These are phyloP conservation scores for Extremus antarcticus DNA, from an alignment of 495 filamentous ascomycete genomes.

Conservation along the genomic window DNA sequence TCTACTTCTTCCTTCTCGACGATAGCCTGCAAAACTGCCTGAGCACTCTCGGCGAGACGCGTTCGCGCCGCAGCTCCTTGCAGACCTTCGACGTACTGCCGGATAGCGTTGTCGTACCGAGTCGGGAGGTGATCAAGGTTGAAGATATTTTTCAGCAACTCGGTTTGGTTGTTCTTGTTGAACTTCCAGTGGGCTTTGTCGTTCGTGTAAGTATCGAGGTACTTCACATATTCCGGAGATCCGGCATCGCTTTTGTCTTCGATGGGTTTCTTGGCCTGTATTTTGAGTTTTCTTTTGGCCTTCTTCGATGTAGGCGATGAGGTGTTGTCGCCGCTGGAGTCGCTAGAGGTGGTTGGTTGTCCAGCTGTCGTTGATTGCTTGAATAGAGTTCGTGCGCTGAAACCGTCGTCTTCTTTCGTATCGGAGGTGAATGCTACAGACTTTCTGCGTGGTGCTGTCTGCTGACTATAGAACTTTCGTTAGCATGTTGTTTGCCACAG, in stretches of 20 bases:
- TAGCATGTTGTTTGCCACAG: not conserved
- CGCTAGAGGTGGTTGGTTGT: not conserved
- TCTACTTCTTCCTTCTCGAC: slow-evolving; percentile 3
- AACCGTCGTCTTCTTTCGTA: slow-evolving; percentile 50
- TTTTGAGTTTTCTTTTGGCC: slow-evolving; percentile 3
- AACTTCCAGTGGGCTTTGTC: slow-evolving; percentile 72
- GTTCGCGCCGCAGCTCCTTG: slow-evolving; percentile 52
- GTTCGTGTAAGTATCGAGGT: slow-evolving; percentile 59
- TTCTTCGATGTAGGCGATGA: not conserved
- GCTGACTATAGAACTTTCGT: not conserved
- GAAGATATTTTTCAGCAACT: slow-evolving; percentile 71
- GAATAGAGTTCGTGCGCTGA: slow-evolving; percentile 37
- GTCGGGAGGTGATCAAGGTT: slow-evolving; percentile 55
- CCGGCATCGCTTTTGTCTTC: not conserved
- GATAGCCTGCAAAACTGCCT: slow-evolving; percentile 18
- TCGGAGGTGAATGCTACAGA: slow-evolving; percentile 69
- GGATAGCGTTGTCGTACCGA: slow-evolving; percentile 50
- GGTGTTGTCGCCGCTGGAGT: not conserved
- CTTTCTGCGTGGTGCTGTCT: slow-evolving; percentile 39
- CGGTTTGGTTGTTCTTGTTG: slow-evolving; percentile 77
- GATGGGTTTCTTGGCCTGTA: slow-evolving; percentile 2
- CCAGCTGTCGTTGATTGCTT: slow-evolving; percentile 32
- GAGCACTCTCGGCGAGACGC: slow-evolving; percentile 20
- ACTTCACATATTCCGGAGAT: slow-evolving; percentile 49
- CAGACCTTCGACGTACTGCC: slow-evolving; percentile 60